Conservation (phyloP, 202 grass and related monocot genomes). For the Carex sylvatica region DNA sequence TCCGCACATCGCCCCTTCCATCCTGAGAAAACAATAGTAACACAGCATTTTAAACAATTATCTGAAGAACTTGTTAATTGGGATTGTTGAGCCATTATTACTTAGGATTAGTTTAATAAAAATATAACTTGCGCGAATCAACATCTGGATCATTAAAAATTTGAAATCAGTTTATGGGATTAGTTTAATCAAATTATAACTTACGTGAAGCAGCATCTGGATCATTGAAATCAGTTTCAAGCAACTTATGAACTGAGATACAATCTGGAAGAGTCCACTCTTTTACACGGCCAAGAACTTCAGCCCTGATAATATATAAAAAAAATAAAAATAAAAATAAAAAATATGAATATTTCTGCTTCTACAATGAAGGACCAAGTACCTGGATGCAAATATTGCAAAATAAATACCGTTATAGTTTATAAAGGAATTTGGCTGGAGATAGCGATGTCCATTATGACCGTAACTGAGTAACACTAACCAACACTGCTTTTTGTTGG, state of each 20-base stretch:
- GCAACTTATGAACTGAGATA: conserved; percentile 80
- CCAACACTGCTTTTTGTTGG: not conserved
- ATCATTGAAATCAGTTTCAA: conserved; percentile 61
- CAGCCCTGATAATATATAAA: conserved; percentile 48
- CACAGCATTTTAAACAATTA: not conserved
- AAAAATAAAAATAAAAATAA: not conserved
- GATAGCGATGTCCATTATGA: not conserved
- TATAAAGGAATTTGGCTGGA: not conserved
- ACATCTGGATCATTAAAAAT: too few relatives aligned
- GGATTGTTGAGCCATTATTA: not conserved
- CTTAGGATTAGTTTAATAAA: not conserved
- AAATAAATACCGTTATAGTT: not conserved
- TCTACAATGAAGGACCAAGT: not conserved
- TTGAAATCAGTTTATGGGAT: not conserved
- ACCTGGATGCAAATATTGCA: not conserved
- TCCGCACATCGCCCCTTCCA: conserved; percentile 78
- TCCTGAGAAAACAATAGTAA: conserved; percentile 46
- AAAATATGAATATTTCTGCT: conserved; percentile 19
- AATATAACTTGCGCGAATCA: too few relatives aligned
- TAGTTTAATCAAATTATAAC: conserved; percentile 18
- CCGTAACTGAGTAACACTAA: conserved; percentile 12
- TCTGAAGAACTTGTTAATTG: not conserved
- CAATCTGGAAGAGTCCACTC: conserved; percentile 80
- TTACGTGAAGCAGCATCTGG: conserved; percentile 67
- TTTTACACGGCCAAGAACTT: conserved; percentile 47